These are phyloP conservation scores for Jasminum sambac DNA, from an alignment of 257 asterid genomes.

Conservation along the genomic window DNA sequence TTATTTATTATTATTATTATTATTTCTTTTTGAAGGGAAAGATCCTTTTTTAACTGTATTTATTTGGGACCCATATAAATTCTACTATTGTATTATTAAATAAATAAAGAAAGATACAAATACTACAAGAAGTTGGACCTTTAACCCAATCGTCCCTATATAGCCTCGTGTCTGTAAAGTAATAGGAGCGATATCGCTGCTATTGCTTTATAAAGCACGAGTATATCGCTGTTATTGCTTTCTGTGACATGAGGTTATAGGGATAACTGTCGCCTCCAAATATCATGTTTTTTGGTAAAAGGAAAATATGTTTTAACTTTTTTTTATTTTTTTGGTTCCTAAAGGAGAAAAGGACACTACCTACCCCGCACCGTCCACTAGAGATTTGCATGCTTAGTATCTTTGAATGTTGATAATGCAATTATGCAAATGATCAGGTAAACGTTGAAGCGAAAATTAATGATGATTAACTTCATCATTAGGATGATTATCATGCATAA, in stretches of 20 bases:
- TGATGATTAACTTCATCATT: slow-evolving; percentile 2
- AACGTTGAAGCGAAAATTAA: background rate
- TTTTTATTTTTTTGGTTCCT: background rate
- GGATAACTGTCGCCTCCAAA: too few relatives aligned
- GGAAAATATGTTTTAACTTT: too few relatives aligned
- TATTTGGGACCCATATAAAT: background rate
- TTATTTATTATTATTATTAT: too few relatives aligned
- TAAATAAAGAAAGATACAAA: background rate
- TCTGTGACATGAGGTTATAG: too few relatives aligned
- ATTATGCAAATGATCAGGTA: background rate
- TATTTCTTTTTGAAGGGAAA: background rate
- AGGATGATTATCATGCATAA: background rate
- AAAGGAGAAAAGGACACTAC: background rate
- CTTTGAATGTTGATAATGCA: background rate
- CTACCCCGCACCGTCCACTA: background rate
- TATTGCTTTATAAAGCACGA: too few relatives aligned
- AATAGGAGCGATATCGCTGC: too few relatives aligned
- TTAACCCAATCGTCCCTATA: too few relatives aligned
- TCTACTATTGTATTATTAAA: background rate
- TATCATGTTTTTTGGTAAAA: too few relatives aligned
- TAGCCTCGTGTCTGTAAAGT: too few relatives aligned
- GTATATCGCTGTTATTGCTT: too few relatives aligned
- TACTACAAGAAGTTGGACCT: too few relatives aligned
- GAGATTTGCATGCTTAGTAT: background rate
- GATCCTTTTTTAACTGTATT: background rate